phyloP scores from a whole-genome alignment of 2,329 filamentous ascomycete species.

The Tolypocladium amazonense region DNA sequence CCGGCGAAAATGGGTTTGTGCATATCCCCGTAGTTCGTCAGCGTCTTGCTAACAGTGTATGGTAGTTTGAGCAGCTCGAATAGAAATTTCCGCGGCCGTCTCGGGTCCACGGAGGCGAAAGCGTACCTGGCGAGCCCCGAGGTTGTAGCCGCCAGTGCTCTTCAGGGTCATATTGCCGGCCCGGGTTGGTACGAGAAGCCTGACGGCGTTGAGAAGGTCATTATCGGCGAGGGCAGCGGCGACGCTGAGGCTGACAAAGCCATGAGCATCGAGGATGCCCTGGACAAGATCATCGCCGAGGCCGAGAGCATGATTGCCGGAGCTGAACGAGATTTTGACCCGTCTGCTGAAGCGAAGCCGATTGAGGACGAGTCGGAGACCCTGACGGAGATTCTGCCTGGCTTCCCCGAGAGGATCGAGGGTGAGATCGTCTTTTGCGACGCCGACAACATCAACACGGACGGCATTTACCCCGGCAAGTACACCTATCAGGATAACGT shows the following conservation, averaged over 20 bases:
- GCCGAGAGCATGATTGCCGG: constrained; percentile 51
- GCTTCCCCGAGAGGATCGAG: constrained; percentile 72
- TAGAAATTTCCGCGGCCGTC: constrained; percentile 84
- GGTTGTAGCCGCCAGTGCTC: constrained; percentile 81
- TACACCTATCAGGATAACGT: constrained; percentile 89
- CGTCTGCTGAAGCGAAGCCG: background rate
- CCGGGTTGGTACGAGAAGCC: constrained; percentile 71
- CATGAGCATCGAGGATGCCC: constrained; percentile 55
- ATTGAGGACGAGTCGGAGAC: background rate
- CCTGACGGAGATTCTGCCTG: constrained; percentile 21
- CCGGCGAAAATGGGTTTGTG: too few species aligned
- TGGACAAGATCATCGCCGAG: constrained; percentile 61
- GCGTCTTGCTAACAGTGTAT: too few species aligned
- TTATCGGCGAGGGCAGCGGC: constrained; percentile 62
- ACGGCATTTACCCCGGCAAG: constrained; percentile 84
- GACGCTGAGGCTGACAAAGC: constrained; percentile 53
- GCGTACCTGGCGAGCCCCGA: constrained; percentile 85
- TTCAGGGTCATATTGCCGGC: constrained; percentile 60
- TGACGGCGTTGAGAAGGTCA: constrained; percentile 54
- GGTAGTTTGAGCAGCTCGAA: constrained; percentile 75
- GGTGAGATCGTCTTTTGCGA: constrained; percentile 88
- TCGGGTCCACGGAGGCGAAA: constrained; percentile 57
- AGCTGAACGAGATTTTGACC: constrained; percentile 35
- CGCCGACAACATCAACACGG: constrained; percentile 75
- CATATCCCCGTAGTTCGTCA: too few species aligned